Evolutionary conservation across 2,329 filamentous ascomycete species (phyloP), one percentile per base, ranked within the genome.

Genomic region (Colletotrichum tropicale): DNA sequence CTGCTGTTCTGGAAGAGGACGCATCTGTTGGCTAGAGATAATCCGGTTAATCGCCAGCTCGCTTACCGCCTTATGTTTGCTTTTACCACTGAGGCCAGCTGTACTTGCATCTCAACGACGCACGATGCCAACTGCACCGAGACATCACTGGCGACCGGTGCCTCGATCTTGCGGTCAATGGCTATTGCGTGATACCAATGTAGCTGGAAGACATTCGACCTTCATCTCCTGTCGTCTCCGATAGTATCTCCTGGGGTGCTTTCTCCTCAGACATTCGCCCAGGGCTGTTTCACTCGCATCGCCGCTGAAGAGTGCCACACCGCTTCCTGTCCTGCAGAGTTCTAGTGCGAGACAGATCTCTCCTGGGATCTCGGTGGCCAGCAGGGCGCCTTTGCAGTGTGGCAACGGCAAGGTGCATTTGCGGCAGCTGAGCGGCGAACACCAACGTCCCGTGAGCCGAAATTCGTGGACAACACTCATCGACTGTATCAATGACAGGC

Each of bases 1-100:
- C 18, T 26, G 34, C 38, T 30, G 16, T 21, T 24, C 24, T 30
- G 7, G 65, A 68, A 12, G 66, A 18, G n/a, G 16, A n/a, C 26
- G 12, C 32, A 48, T 30, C 32, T 21, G 48, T 58, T 74, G 71
- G 60, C 34, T 21, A 52, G 28, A 71, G 15, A 26, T 30, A 18
- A 30, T 30, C 30, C 36, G 34, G 12, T 26, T 38, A 36, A 24
- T 32, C n/a, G 52, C 34, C 52, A 58, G 48, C 18, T 74, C 52
- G 38, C 69, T 73, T 52, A 73, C 73, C 73, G 73, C 69, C 56
- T 67, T n/a, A 38, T 30, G 32, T n/a, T 75, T 75, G 74, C 71
- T 70, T 74, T 67, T 70, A 60, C 36, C 12, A 38, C 28, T 16
- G 6, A 10, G 36, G 28, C 43, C 48, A 61, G 65, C 26, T 15